Conservation (phyloP, 2,329 filamentous ascomycete genomes). For the Xylaria digitata region DNA sequence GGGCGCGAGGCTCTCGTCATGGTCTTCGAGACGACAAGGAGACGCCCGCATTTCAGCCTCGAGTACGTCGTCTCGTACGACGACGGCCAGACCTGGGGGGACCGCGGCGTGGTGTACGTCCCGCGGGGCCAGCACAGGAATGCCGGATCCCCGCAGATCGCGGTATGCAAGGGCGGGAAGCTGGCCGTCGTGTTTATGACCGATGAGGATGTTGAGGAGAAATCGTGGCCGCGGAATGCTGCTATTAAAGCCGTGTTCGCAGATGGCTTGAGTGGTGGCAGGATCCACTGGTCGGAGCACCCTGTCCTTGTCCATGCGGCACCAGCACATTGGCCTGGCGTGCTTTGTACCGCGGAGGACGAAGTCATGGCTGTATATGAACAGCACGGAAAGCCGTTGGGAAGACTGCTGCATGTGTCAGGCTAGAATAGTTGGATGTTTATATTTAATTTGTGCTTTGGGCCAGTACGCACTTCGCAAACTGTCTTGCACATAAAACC, state of each 20-base stretch:
- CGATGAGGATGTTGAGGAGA: conserved; percentile 54
- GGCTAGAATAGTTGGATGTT: conserved; percentile 7
- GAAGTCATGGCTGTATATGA: conserved; percentile 51
- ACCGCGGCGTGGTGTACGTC: conserved; percentile 56
- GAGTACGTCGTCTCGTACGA: conserved; percentile 60
- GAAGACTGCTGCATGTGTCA: conserved; percentile 41
- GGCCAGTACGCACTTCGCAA: not conserved
- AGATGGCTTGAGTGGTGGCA: conserved; percentile 49
- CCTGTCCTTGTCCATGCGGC: conserved; percentile 46
- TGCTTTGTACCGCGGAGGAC: conserved; percentile 46
- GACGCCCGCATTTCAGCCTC: conserved; percentile 54
- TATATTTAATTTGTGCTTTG: not conserved
- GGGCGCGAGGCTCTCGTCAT: conserved; percentile 54
- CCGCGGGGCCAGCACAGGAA: conserved; percentile 53
- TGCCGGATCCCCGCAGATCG: conserved; percentile 60
- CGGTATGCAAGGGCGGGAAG: conserved; percentile 53
- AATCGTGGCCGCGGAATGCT: conserved; percentile 54
- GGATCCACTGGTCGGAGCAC: conserved; percentile 51
- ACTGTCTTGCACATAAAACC: not conserved
- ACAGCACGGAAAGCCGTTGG: conserved; percentile 46
- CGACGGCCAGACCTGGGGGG: conserved; percentile 55
- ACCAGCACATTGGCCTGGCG: conserved; percentile 52
- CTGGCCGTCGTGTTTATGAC: conserved; percentile 60
- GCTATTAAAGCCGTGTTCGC: conserved; percentile 56
- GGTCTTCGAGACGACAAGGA: conserved; percentile 59